phyloP scores from a whole-genome alignment of 192 early-diverging fungal species.

The Entophlyctis luteolus region DNA sequence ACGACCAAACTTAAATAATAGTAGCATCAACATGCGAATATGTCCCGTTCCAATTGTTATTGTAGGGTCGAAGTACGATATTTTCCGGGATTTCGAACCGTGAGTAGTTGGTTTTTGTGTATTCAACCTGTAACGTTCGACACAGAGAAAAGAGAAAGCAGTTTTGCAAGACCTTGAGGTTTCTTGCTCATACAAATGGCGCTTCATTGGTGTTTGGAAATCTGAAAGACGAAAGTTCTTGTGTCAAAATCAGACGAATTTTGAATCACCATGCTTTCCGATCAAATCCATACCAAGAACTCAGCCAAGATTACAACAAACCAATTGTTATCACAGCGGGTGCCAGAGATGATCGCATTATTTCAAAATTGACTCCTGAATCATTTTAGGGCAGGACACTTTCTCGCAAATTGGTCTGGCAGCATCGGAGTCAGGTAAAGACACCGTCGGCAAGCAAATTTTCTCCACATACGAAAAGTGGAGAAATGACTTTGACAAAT shows the following conservation, averaged over 20 bases:
- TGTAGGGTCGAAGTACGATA: conserved; percentile 45
- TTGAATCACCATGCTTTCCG: conserved; percentile 46
- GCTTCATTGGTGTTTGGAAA: conserved; percentile 43
- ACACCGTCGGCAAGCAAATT: conserved; percentile 30
- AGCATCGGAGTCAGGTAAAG: conserved; percentile 35
- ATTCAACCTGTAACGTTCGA: not conserved
- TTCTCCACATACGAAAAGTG: conserved; percentile 29
- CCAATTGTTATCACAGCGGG: conserved; percentile 45
- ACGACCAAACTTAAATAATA: not conserved
- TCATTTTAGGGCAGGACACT: conserved; percentile 38
- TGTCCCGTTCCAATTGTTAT: conserved; percentile 45
- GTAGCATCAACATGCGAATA: conserved; percentile 35
- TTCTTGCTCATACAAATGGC: conserved; percentile 46
- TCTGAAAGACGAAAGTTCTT: conserved; percentile 40
- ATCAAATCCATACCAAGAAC: conserved; percentile 19
- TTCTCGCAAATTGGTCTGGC: conserved; percentile 47
- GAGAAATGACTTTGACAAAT: conserved; percentile 39
- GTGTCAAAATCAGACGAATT: conserved; percentile 31
- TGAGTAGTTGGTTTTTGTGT: conserved; percentile 7
- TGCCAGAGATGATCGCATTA: not conserved
- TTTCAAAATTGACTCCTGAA: conserved; percentile 12
- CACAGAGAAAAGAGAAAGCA: conserved; percentile 42
- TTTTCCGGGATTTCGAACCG: conserved; percentile 47
- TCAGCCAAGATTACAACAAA: conserved; percentile 42
- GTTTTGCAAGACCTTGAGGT: conserved; percentile 41